Base-by-base conservation (phyloP, 306 rosid species). In the Castanopsis chinensis region DNA sequence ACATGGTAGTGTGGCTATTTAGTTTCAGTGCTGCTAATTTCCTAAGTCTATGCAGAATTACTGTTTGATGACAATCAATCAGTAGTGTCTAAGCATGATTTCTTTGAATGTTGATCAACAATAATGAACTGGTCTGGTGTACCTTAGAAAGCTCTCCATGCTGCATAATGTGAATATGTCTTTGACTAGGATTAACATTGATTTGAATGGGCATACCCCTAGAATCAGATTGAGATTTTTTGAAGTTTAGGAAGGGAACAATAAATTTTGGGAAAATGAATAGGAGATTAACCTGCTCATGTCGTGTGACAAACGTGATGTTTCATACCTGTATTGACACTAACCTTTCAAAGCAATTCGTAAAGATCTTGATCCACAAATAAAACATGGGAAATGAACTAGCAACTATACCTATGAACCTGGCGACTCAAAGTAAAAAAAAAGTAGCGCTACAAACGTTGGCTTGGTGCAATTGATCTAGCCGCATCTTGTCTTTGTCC, bases 301-400 rank as follows among this genome's bases (percentile, higher is more conserved):
- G 12, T 25, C 12, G 17, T 3, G 30, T 59, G 25, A 10, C 11
- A 12, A 8, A 21, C 17, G 67, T 12, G 14, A 5, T 59, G 67
- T 59, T 20, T 27, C 25, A 13, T 32, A 60, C 74, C 71, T 55
- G 79, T 91, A 93, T 87, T 87, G 90, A 92, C 84, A 80, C 86
- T 0, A 45, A 45, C 5, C 52, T 45, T 12, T 45, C 4, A 37
- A 7, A 37, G 45, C 45, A 37, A 37, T 37, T 2, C 45, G 45
- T 37, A 41, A 41, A 41, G 45, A 8, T 41, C 45, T 41, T 41
- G 3, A 41, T 41, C 53, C 53, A 49, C 17, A 49, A 49, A 49
- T 49, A 49, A 49, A 49, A 49, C 53, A 12, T 49, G 53, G 53
- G 53, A 11, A 13, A 49, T 49, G 17, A 49, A 49, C 53, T 13